Conservation (phyloP, 768 basidiomycete species). For the Galerina sulciceps region DNA sequence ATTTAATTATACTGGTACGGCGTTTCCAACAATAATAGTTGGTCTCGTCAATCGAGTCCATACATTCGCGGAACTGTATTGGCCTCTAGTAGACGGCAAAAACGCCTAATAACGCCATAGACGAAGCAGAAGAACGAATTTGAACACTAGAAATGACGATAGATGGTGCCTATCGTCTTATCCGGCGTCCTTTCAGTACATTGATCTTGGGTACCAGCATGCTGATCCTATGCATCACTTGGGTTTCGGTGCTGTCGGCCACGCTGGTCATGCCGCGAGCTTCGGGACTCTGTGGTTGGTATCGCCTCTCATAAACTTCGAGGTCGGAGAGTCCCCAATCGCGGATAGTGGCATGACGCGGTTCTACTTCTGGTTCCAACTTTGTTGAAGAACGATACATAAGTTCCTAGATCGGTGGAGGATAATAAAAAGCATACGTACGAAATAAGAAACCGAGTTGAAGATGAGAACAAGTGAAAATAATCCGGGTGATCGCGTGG, state of each 20-base stretch:
- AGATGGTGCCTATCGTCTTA: neutral
- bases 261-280: neutral
- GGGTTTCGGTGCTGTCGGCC: neutral
- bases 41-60: no score
- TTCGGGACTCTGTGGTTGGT: conserved; percentile 2
- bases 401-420: neutral
- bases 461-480: conserved; percentile 25
- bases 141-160: neutral
- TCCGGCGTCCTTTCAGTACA: conserved; percentile 1
- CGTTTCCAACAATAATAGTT: no score
- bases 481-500: conserved; percentile 24
- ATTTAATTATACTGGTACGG: no score
- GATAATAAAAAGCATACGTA: neutral
- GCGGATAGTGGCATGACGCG: neutral
- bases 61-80: no score
- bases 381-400: neutral
- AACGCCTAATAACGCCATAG: neutral
- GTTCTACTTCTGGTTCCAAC: neutral
- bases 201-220: conserved; percentile 1
- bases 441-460: neutral
- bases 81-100: no score
- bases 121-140: neutral
- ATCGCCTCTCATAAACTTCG: conserved; percentile 5
- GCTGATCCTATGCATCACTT: neutral
- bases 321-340: conserved; percentile 13